Conservation (phyloP, 2,329 filamentous ascomycete genomes). For the Pyrenochaeta sp. region DNA sequence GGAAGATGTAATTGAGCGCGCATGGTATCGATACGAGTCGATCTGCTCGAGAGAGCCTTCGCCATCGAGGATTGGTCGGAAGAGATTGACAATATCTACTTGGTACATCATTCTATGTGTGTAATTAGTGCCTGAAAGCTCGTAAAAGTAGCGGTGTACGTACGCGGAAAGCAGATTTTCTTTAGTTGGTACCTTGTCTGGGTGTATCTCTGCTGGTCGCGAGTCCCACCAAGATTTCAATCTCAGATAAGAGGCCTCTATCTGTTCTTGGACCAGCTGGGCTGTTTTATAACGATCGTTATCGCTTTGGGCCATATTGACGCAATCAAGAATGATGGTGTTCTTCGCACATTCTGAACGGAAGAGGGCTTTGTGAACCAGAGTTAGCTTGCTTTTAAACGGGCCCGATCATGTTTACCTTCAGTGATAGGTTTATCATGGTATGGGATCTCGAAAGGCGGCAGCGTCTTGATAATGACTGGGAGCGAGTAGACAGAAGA, state of each 20-base stretch:
- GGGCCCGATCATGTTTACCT: conserved; percentile 20
- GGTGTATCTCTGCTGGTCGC: conserved; percentile 23
- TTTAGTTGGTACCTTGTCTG: conserved; percentile 29
- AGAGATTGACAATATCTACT: conserved; percentile 34
- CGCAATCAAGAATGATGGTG: conserved; percentile 34
- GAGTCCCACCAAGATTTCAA: conserved; percentile 36
- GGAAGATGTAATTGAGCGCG: conserved; percentile 20
- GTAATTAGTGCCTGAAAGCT: conserved; percentile 11
- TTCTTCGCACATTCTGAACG: conserved; percentile 38
- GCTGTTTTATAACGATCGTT: conserved; percentile 10
- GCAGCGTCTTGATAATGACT: conserved; percentile 28
- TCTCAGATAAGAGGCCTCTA: conserved; percentile 31
- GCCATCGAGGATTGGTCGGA: conserved; percentile 30
- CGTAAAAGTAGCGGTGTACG: neutral
- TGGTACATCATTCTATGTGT: conserved; percentile 36
- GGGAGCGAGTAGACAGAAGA: conserved; percentile 37
- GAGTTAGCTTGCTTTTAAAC: conserved; percentile 4
- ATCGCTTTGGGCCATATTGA: conserved; percentile 19
- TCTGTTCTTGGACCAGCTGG: conserved; percentile 20
- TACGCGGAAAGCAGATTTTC: conserved; percentile 41
- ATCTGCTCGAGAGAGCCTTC: conserved; percentile 18
- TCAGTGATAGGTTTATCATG: conserved; percentile 21
- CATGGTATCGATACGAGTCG: conserved; percentile 24
- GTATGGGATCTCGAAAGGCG: conserved; percentile 35
- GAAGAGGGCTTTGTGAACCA: conserved; percentile 29